Base-by-base conservation (phyloP, 2,329 filamentous ascomycete genomes). In the Grosmannia penicillata region DNA sequence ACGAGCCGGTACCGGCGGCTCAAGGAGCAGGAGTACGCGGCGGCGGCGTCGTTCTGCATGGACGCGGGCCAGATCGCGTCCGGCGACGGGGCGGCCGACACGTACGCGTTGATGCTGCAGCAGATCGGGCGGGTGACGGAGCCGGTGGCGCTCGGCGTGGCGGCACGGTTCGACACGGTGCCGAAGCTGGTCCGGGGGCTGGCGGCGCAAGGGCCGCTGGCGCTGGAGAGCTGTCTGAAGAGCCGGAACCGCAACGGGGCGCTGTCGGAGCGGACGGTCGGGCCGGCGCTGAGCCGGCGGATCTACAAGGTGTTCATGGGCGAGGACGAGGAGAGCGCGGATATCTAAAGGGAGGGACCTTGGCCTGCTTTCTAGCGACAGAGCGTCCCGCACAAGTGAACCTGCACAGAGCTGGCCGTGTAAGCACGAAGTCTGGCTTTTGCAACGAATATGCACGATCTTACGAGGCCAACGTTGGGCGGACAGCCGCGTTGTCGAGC, bases 51-150 rank as follows among this genome's bases (percentile, higher is more conserved):
- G 0, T 89, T 89, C 53, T 87, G 82, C 57, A 86, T 87, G 78
- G 81, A 84, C 38, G 63, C 65, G 1, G 82, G 82, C 0, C 82
- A 89, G 56, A 78, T 89, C 30, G 74, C 72, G 39, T 72, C 75
- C 0, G 82, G 82, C 22, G 71, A 79, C 22, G 70, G 73, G 31
- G 58, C 67, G 2, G 54, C 60, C 7, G 82, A 87, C 48, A 83
- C 76, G 0, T 89, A 79, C 45, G 61, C 75, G 32, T 72, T 73
- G 46, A 83, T 89, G 81, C 59, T 91, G 36, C 78, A 85, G 56
- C 78, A 86, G 56, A 72, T 87, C 29, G 65, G 66, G 13, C 71
- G 81, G 14, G 68, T 89, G 14, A 87, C 83, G 6, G 70, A 75
- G 0, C 72, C 78, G 0, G 73, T 85, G 49, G 82, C 82, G 0